phyloP scores from a whole-genome alignment of 1,284 basidiomycete genomes.

The Amylostereum areolatum region DNA sequence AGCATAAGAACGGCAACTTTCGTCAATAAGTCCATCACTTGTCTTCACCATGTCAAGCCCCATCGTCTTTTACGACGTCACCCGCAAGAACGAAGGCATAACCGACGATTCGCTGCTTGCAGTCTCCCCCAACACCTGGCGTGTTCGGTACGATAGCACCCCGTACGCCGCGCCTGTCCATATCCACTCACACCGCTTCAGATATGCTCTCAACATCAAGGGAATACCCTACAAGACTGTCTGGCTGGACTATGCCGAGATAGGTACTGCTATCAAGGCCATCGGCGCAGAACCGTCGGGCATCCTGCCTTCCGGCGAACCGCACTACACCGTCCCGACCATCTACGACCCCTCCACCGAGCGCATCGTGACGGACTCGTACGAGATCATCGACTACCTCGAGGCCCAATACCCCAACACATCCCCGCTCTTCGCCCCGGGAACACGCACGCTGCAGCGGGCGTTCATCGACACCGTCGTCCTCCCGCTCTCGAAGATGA shows the following conservation, averaged over 20 bases:
- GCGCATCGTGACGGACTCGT: conserved; percentile 31
- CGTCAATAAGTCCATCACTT: too few species aligned
- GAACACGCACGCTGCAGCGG: conserved; percentile 14
- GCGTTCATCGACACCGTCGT: conserved; percentile 11
- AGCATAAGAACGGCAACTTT: too few species aligned
- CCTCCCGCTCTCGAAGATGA: conserved; percentile 2
- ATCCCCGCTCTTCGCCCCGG: conserved; percentile 21
- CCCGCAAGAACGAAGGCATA: too few species aligned
- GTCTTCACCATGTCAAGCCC: too few species aligned
- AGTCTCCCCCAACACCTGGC: too few species aligned
- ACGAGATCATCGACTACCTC: conserved; percentile 38
- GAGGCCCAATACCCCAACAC: conserved; percentile 38
- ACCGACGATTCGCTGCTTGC: too few species aligned
- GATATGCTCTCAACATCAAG: conserved; percentile 27
- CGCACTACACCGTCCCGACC: conserved; percentile 13
- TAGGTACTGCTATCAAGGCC: conserved; percentile 20
- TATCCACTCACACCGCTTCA: conserved; percentile 4
- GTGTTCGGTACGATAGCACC: neutral
- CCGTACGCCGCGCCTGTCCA: neutral
- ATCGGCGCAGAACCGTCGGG: conserved; percentile 21
- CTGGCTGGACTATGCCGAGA: conserved; percentile 30
- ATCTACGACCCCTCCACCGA: conserved; percentile 25
- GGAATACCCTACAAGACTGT: conserved; percentile 25
- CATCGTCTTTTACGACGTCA: too few species aligned
- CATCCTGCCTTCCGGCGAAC: too few species aligned